These are phyloP conservation scores for Micractinium sp. DNA, from an alignment of 139 green algal genomes.

Conservation along the genomic window DNA sequence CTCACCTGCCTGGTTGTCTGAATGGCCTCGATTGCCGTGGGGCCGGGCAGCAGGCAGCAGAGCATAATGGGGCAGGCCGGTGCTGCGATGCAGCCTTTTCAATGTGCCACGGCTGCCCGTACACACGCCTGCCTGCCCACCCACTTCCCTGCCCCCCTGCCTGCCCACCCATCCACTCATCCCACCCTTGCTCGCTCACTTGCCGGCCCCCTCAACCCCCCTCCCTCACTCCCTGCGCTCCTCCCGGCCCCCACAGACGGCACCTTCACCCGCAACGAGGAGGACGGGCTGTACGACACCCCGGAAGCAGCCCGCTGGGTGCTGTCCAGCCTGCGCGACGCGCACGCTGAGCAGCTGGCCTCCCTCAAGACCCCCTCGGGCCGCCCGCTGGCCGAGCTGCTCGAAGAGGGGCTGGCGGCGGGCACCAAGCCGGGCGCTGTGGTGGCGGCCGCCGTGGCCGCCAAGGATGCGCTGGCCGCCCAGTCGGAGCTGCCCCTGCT, in stretches of 20 bases:
- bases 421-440: constrained; percentile 22
- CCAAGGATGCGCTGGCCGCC: constrained; percentile 15
- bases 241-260: background rate
- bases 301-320: constrained; percentile 68
- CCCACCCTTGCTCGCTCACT: too few species aligned
- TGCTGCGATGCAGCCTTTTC: too few species aligned
- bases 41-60: too few species aligned
- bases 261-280: background rate
- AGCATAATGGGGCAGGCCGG: too few species aligned
- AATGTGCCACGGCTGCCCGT: background rate
- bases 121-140: background rate
- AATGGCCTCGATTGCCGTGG: background rate
- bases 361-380: background rate
- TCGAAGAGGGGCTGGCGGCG: constrained; percentile 36
- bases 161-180: background rate
- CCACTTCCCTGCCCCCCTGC: background rate
- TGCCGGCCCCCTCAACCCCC: background rate
- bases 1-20: background rate
- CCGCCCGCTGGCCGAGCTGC: constrained; percentile 39
- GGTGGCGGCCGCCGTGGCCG: constrained; percentile 34
- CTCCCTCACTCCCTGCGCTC: background rate
- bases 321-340: constrained; percentile 40
- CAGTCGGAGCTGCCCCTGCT: constrained; percentile 48
- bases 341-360: constrained; percentile 53
- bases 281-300: constrained; percentile 67